phyloP scores from a whole-genome alignment of 2,329 filamentous ascomycete genomes.

The Calonectria pseudoturangicola region DNA sequence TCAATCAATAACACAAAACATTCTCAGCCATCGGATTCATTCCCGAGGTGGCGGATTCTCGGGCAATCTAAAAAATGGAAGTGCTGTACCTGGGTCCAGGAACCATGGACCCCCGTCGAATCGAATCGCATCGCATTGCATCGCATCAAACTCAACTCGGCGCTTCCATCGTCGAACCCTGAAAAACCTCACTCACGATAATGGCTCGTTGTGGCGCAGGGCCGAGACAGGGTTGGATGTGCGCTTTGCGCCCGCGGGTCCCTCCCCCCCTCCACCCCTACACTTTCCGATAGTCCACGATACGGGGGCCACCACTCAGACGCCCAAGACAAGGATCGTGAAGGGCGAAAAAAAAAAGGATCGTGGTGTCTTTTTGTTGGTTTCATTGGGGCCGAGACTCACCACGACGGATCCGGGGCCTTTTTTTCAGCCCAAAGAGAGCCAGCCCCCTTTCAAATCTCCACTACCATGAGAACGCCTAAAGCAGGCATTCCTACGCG shows the following conservation, averaged over 20 bases:
- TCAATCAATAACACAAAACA: neutral
- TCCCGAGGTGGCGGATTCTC: slow-evolving; percentile 23
- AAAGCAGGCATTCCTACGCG: slow-evolving; percentile 17
- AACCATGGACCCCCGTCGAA: slow-evolving; percentile 10
- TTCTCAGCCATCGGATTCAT: slow-evolving; percentile 9
- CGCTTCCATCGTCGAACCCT: slow-evolving; percentile 33
- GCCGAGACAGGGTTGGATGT: slow-evolving; percentile 22
- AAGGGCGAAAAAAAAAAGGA: neutral
- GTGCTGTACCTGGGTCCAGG: slow-evolving; percentile 9
- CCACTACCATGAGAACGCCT: slow-evolving; percentile 4
- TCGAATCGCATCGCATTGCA: slow-evolving; percentile 25
- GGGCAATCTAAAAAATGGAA: neutral
- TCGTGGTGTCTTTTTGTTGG: slow-evolving; percentile 8
- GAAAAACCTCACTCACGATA: slow-evolving; percentile 33
- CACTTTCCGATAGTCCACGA: slow-evolving; percentile 29
- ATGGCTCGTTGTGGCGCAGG: slow-evolving; percentile 35
- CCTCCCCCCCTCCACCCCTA: slow-evolving; percentile 10
- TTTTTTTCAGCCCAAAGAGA: slow-evolving; percentile 17
- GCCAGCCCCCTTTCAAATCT: slow-evolving; percentile 10
- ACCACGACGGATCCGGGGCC: slow-evolving; percentile 21
- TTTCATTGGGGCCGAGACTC: slow-evolving; percentile 25
- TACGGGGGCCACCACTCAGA: slow-evolving; percentile 23
- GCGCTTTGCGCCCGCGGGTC: slow-evolving; percentile 25
- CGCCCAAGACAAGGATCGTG: slow-evolving; percentile 35
- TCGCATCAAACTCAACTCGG: slow-evolving; percentile 28